Conservation (phyloP, 2,329 filamentous ascomycete genomes). For the Paecilomyces niveus region DNA sequence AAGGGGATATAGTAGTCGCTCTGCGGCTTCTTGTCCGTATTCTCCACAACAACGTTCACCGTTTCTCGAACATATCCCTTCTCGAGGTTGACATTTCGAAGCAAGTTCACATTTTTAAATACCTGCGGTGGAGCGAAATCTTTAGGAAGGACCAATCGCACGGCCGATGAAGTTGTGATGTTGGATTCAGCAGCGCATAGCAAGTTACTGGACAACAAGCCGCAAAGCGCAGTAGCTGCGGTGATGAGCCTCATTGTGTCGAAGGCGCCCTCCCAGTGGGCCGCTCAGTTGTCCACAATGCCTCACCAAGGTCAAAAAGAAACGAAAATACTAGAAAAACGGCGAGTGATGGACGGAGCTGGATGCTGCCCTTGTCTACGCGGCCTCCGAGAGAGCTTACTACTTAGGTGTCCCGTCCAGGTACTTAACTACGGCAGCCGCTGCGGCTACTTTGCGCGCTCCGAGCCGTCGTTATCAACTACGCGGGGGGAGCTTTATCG, state of each 20-base stretch:
- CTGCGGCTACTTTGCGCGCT: slow-evolving; percentile 26
- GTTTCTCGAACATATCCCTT: slow-evolving; percentile 87
- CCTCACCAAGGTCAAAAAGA: slow-evolving; percentile 10
- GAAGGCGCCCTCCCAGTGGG: slow-evolving; percentile 18
- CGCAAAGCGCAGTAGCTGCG: slow-evolving; percentile 27
- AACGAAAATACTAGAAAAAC: slow-evolving; percentile 8
- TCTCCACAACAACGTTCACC: slow-evolving; percentile 91
- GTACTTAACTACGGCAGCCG: slow-evolving; percentile 24
- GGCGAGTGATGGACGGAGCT: slow-evolving; percentile 2
- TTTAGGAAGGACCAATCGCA: slow-evolving; percentile 29
- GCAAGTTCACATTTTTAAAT: slow-evolving; percentile 89
- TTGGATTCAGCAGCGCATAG: slow-evolving; percentile 25
- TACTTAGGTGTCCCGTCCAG: slow-evolving; percentile 31
- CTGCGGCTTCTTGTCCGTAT: slow-evolving; percentile 70
- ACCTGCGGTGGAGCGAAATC: slow-evolving; percentile 77
- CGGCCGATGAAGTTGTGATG: slow-evolving; percentile 16
- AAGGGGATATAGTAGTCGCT: slow-evolving; percentile 90
- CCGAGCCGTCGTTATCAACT: slow-evolving; percentile 6
- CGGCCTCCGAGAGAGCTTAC: slow-evolving; percentile 11
- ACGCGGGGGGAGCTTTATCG: neutral
- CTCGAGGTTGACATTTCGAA: slow-evolving; percentile 84
- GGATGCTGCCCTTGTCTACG: slow-evolving; percentile 9
- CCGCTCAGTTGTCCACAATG: slow-evolving; percentile 19
- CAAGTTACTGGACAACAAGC: slow-evolving; percentile 25
- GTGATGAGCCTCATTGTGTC: slow-evolving; percentile 35